phyloP scores from a whole-genome alignment of 2,329 filamentous ascomycete genomes.

The Cyphellophora europaea region DNA sequence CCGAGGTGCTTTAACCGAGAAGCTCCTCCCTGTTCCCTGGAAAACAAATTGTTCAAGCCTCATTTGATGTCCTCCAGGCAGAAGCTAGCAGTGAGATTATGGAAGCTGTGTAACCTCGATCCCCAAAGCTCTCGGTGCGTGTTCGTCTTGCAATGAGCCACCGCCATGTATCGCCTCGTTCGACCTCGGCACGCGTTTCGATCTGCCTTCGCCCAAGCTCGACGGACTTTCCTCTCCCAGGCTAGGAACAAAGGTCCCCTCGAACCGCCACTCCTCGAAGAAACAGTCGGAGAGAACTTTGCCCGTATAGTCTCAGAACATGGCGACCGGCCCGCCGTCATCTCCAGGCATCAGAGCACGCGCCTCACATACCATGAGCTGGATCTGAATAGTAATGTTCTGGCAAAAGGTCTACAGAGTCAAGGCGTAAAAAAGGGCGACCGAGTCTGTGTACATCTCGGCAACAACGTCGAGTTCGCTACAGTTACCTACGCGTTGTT shows the following conservation, averaged over 20 bases:
- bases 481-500: slow-evolving; percentile 74
- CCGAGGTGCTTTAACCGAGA: no score
- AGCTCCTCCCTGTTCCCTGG: no score
- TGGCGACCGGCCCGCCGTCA: slow-evolving; percentile 45
- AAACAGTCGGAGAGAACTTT: slow-evolving; percentile 39
- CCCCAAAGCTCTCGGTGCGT: no score
- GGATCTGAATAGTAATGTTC: slow-evolving; percentile 41
- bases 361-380: slow-evolving; percentile 65
- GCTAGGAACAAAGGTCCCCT: slow-evolving; percentile 13
- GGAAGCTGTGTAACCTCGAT: no score
- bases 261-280: slow-evolving; percentile 35
- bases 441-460: slow-evolving; percentile 74
- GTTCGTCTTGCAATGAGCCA: no score
- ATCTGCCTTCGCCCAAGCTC: neutral
- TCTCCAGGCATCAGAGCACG: slow-evolving; percentile 52
- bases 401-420: slow-evolving; percentile 17
- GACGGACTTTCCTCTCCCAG: slow-evolving; percentile 12
- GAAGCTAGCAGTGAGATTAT: no score
- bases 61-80: no score
- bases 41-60: no score
- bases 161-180: slow-evolving; percentile 7
- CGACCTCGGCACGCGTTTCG: slow-evolving; percentile 6
- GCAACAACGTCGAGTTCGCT: slow-evolving; percentile 77
- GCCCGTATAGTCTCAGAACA: slow-evolving; percentile 30
- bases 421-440: slow-evolving; percentile 34